These are phyloP conservation scores for Eucalyptus coolabah DNA, from an alignment of 345 rosid genomes.

Conservation along the genomic window DNA sequence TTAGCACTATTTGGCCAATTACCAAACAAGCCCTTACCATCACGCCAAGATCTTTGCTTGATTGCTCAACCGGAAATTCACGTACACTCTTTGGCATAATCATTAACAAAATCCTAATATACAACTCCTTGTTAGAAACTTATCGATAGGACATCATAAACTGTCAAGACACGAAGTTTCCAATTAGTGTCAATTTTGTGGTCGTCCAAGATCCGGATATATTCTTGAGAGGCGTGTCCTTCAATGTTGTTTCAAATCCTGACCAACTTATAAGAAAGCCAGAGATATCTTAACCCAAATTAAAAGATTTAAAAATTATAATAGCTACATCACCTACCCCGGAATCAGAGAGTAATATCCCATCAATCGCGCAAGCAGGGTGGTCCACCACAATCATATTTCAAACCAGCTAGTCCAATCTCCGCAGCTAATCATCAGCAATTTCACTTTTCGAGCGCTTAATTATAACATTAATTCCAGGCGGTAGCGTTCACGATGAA, in stretches of 20 bases:
- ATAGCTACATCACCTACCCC: not conserved
- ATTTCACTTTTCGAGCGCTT: not conserved
- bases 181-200: not conserved
- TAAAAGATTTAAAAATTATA: not conserved
- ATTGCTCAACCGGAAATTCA: not conserved
- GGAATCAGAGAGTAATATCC: not conserved
- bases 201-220: not conserved
- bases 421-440: not conserved
- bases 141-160: not conserved
- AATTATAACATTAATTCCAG: not conserved
- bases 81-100: not conserved
- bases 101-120: not conserved
- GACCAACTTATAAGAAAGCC: not conserved
- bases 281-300: not conserved
- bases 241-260: not conserved
- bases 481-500: not conserved
- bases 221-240: not conserved
- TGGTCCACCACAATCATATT: not conserved
- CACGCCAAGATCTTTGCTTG: not conserved
- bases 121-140: not conserved
- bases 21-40: no score
- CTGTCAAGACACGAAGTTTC: not conserved
- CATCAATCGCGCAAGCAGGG: not conserved
- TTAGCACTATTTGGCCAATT: no score
- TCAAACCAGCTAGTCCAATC: not conserved